Conservation (phyloP, 371 early-diverging fungal genomes). For the Rhizomucor pusillus region DNA sequence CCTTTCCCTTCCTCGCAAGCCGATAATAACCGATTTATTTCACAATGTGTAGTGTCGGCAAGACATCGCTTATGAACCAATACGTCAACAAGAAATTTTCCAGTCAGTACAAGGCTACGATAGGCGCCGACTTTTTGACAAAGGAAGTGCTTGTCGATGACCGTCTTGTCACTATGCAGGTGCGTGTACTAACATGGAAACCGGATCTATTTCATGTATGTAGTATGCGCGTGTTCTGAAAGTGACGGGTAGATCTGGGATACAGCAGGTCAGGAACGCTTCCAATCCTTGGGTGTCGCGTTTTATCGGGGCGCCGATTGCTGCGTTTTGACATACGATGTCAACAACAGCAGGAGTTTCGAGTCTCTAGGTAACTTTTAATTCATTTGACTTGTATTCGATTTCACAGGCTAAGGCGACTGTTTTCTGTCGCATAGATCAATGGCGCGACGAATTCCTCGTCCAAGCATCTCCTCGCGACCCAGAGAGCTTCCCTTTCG, state of each 20-base stretch:
- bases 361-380: slow-evolving; percentile 79
- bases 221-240: slow-evolving; percentile 21
- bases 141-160: slow-evolving; percentile 96
- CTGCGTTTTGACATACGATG: slow-evolving; percentile 97
- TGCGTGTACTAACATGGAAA: slow-evolving; percentile 24
- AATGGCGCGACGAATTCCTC: slow-evolving; percentile 97
- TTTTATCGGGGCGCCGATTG: slow-evolving; percentile 99
- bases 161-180: slow-evolving; percentile 89
- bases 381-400: not conserved
- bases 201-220: too few relatives aligned
- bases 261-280: slow-evolving; percentile 96
- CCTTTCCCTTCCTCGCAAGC: too few relatives aligned
- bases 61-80: slow-evolving; percentile 98
- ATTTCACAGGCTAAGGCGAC: not conserved
- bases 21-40: slow-evolving; percentile 2
- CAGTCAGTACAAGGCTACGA: slow-evolving; percentile 99
- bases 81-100: slow-evolving; percentile 98
- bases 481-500: slow-evolving; percentile 97
- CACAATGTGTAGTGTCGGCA: slow-evolving; percentile 71
- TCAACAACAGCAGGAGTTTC: slow-evolving; percentile 93
- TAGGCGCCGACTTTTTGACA: slow-evolving; percentile 99
- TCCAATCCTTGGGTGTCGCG: slow-evolving; percentile 96
- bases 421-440: slow-evolving; percentile 19
- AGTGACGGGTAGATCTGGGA: slow-evolving; percentile 74
- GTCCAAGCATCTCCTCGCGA: slow-evolving; percentile 93